Conservation (phyloP, 2,329 filamentous ascomycete species). For the Dactylellina cionopaga region DNA sequence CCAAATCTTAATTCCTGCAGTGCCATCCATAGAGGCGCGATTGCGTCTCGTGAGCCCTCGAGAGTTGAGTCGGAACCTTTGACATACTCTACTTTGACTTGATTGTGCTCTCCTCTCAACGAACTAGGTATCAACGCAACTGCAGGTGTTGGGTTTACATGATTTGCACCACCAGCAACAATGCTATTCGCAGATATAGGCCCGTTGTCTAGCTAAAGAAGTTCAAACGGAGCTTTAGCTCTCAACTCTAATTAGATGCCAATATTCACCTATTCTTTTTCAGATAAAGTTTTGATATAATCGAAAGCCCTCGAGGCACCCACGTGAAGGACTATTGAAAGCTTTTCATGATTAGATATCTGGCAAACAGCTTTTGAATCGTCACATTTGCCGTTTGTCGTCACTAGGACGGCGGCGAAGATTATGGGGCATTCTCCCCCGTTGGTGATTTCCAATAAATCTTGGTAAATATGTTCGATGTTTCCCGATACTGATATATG, state of each 20-base stretch:
- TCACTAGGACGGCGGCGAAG: slow-evolving; percentile 13
- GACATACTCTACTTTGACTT: background rate
- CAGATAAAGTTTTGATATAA: slow-evolving; percentile 11
- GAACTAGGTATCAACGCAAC: slow-evolving; percentile 9
- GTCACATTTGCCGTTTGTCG: slow-evolving; percentile 5
- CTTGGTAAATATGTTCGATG: background rate
- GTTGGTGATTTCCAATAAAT: background rate
- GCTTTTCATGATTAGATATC: background rate
- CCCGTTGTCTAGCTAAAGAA: background rate
- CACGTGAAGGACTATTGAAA: slow-evolving; percentile 13
- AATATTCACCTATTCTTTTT: background rate
- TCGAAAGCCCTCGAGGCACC: slow-evolving; percentile 20
- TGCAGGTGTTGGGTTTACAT: slow-evolving; percentile 5
- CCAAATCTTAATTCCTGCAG: slow-evolving; percentile 27
- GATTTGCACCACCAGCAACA: slow-evolving; percentile 18
- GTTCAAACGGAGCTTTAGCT: background rate
- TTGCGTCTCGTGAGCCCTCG: slow-evolving; percentile 20
- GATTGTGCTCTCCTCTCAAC: slow-evolving; percentile 5
- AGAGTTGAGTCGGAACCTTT: slow-evolving; percentile 11
- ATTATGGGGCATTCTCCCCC: slow-evolving; percentile 1
- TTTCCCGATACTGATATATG: background rate
- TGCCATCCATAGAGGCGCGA: slow-evolving; percentile 14
- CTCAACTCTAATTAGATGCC: background rate
- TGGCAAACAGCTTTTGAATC: background rate
- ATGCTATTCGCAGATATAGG: slow-evolving; percentile 3